These are phyloP conservation scores for Stagonosporopsis chrysanthemi DNA, from an alignment of 2,329 filamentous ascomycete species.

Conservation along the genomic window DNA sequence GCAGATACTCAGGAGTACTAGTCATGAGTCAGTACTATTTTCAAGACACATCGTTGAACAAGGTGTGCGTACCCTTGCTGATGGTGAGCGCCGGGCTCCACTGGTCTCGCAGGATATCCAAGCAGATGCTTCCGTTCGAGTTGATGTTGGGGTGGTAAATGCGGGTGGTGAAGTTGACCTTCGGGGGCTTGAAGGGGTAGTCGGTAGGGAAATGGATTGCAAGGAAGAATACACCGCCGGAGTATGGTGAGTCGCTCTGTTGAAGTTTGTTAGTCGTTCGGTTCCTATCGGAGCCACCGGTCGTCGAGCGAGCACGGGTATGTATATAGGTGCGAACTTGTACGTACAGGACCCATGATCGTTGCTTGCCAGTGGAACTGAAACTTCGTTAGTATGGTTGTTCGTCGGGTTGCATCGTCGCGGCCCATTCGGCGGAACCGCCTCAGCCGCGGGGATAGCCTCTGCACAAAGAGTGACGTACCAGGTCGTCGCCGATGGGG, in stretches of 20 bases:
- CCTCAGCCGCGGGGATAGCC: slow-evolving; percentile 41
- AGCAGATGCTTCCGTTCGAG: slow-evolving; percentile 98
- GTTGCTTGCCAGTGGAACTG: slow-evolving; percentile 99
- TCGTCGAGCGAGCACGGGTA: slow-evolving; percentile 4
- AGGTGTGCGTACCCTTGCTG: slow-evolving; percentile 78
- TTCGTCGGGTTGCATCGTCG: slow-evolving; percentile 20
- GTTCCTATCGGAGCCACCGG: slow-evolving; percentile 16
- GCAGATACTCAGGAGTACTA: slow-evolving; percentile 97
- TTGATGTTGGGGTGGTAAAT: slow-evolving; percentile 99
- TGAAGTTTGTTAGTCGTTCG: slow-evolving; percentile 40
- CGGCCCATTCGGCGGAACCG: slow-evolving; percentile 30
- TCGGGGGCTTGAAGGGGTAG: slow-evolving; percentile 99
- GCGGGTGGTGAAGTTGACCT: slow-evolving; percentile 99
- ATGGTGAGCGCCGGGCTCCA: slow-evolving; percentile 99
- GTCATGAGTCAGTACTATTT: slow-evolving; percentile 28
- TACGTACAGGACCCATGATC: slow-evolving; percentile 97
- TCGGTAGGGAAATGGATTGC: slow-evolving; percentile 99
- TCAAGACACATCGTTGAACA: not conserved
- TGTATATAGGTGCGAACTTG: slow-evolving; percentile 13
- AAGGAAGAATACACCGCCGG: slow-evolving; percentile 98
- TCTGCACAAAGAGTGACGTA: slow-evolving; percentile 63
- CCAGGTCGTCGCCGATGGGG: slow-evolving; percentile 95
- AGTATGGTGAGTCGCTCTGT: slow-evolving; percentile 94
- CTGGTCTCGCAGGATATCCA: slow-evolving; percentile 98
- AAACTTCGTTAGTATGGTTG: slow-evolving; percentile 39